Percentiles rank a stretch among this genome's conserved stretches.
These are phyloP conservation scores for Torulaspora quercuum DNA, from an alignment of 805 yeast genomes.

Conservation along the genomic window DNA sequence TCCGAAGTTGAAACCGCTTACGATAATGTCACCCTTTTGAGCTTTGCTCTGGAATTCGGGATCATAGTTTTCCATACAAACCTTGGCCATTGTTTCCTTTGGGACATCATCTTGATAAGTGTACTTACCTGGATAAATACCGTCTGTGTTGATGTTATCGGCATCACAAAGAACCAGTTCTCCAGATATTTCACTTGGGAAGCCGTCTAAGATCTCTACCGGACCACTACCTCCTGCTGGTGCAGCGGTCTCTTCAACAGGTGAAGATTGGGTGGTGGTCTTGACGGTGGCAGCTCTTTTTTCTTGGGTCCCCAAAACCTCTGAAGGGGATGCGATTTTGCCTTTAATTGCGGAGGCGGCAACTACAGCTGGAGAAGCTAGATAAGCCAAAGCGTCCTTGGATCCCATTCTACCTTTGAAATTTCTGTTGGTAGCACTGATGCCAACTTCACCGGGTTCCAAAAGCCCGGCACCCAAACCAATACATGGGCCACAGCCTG, in stretches of 20 bases:
- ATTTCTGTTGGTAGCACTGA: conserved; percentile 96
- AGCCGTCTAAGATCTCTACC: conserved; percentile 81
- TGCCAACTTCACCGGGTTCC: conserved; percentile 96
- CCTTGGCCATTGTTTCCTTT: conserved; percentile 94
- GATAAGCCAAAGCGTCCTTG: conserved; percentile 89
- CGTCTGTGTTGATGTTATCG: conserved; percentile 95
- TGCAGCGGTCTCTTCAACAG: conserved; percentile 32
- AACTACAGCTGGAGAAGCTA: conserved; percentile 96
- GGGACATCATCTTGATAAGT: conserved; percentile 98
- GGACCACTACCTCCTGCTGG: conserved; percentile 40
- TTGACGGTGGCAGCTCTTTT: conserved; percentile 49
- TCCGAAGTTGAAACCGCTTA: conserved; percentile 94
- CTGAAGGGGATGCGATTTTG: conserved; percentile 87
- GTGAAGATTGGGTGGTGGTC: conserved; percentile 26
- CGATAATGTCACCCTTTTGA: conserved; percentile 80
- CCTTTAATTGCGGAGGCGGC: conserved; percentile 98
- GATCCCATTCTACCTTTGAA: conserved; percentile 99
- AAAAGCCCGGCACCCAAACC: conserved; percentile 93
- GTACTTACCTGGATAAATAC: conserved; percentile 98
- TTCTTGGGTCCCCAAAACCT: conserved; percentile 61
- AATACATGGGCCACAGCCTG: conserved; percentile 99
- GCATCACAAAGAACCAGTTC: conserved; percentile 95
- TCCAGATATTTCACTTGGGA: conserved; percentile 85
- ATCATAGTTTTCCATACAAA: conserved; percentile 99
- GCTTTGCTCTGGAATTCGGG: conserved; percentile 80